Evolutionary conservation across 2,329 filamentous ascomycete genomes (phyloP).

Genomic region (Ophiostoma triangulosporum): DNA sequence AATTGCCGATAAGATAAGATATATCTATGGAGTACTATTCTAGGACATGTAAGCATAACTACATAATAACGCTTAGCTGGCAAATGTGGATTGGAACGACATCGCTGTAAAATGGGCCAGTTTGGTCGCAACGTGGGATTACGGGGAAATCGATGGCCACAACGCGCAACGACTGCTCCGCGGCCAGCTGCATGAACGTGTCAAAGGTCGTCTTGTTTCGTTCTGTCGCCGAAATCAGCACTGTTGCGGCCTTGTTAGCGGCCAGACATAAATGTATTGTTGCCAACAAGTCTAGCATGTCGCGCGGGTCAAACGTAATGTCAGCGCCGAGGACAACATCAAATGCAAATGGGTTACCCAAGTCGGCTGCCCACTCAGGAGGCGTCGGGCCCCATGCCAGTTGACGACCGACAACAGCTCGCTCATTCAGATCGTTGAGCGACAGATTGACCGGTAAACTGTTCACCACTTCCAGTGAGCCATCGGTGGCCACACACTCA

Average conservation of each 20-base stretch:
- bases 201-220: constrained; percentile 57
- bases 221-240: constrained; percentile 58
- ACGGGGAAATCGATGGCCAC: constrained; percentile 30
- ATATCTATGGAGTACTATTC: too few species aligned
- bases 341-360: constrained; percentile 17
- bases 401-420: constrained; percentile 34
- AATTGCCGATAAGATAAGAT: not conserved
- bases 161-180: constrained; percentile 29
- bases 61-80: constrained; percentile 1
- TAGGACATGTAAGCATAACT: not conserved
- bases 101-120: constrained; percentile 52
- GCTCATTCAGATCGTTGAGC: constrained; percentile 45
- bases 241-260: constrained; percentile 39
- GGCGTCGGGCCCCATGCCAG: constrained; percentile 44
- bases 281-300: constrained; percentile 48
- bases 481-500: constrained; percentile 57
- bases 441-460: constrained; percentile 53
- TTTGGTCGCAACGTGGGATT: constrained; percentile 28
- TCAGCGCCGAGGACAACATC: constrained; percentile 65
- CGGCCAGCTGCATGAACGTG: constrained; percentile 44
- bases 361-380: not conserved
- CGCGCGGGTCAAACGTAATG: constrained; percentile 58
- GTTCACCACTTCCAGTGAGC: constrained; percentile 57
- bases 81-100: constrained; percentile 46
- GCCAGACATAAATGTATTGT: constrained; percentile 34